Base-by-base conservation (phyloP, 1,139 yeast species). In the Debaryomyces sp. region DNA sequence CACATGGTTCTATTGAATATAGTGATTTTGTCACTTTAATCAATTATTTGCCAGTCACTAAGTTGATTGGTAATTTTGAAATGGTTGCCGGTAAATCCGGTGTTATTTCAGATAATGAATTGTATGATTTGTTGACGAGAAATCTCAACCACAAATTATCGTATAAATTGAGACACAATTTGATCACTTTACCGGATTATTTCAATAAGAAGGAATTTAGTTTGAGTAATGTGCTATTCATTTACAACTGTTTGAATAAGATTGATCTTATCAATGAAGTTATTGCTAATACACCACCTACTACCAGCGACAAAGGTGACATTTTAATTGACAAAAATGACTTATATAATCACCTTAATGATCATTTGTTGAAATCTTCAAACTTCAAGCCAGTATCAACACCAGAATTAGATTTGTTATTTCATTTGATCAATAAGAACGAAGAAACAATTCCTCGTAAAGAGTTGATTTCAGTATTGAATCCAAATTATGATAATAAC, bases 181-280 rank as follows among this genome's bases (percentile, higher is more conserved):
- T 76, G 55, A 50, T 51, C 18, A 58, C 66, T 34, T 66, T 76
- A 50, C 71, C 75, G 6, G 77, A 71, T 30, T 76, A 64, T 55
- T 76, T 71, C 58, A 61, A 67, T 32, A 61, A 67, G 51, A 60
- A 64, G 38, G 55, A 64, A 36, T 76, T 70, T 57, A 67, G 73
- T n/a, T 68, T 76, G 49, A 64, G 78, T 43, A 75, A 75, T 58
- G 68, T 76, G 15, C 66, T 76, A 51, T 75, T 75, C 52, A 61
- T 76, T 38, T 75, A 75, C 61, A 74, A 75, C 54, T 63, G 77
- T 45, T 69, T 76, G 56, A 69, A 69, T 55, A 76, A 75, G 55
- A 66, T 77, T 45, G 81, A 77, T 58, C 64, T 77, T 55, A 71
- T 85, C 53, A 85, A 85, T 60, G 87, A 82, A 64, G 74, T 82